phyloP scores from a whole-genome alignment of 257 asterid genomes.

The Perilla frutescens region DNA sequence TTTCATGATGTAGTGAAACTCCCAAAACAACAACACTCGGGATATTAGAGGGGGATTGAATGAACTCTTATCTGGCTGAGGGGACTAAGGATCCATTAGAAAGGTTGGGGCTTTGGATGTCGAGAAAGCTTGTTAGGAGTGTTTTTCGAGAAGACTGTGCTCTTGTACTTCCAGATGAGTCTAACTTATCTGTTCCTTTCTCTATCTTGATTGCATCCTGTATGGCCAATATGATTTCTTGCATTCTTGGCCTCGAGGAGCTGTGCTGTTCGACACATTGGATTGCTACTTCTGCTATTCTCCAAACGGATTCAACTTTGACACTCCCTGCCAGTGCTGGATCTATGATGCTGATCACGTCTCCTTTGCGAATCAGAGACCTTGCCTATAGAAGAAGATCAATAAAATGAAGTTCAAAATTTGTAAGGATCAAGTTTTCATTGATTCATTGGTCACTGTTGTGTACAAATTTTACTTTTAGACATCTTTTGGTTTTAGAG shows the following conservation, averaged over 20 bases:
- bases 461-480: neutral
- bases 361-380: slow-evolving; percentile 90
- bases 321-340: slow-evolving; percentile 64
- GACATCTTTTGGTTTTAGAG: neutral
- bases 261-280: slow-evolving; percentile 92
- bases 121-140: slow-evolving; percentile 90
- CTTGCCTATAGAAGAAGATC: slow-evolving; percentile 61
- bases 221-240: slow-evolving; percentile 78
- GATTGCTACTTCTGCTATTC: slow-evolving; percentile 89
- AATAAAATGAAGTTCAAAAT: slow-evolving; percentile 3
- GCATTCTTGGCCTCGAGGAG: slow-evolving; percentile 87
- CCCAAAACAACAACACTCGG: neutral
- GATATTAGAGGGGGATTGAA: neutral
- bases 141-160: slow-evolving; percentile 87
- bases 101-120: slow-evolving; percentile 82
- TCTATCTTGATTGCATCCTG: slow-evolving; percentile 88
- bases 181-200: slow-evolving; percentile 70
- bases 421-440: neutral
- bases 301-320: slow-evolving; percentile 86
- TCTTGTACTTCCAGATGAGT: slow-evolving; percentile 64
- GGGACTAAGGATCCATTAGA: slow-evolving; percentile 81
- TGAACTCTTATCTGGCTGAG: slow-evolving; percentile 65
- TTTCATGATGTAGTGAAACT: slow-evolving; percentile 1
- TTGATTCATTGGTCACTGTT: neutral
- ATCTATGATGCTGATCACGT: slow-evolving; percentile 82